Evolutionary conservation across 2,329 filamentous ascomycete species (phyloP), one percentile per base, ranked within the genome.

Genomic region (Verticillium longisporum): DNA sequence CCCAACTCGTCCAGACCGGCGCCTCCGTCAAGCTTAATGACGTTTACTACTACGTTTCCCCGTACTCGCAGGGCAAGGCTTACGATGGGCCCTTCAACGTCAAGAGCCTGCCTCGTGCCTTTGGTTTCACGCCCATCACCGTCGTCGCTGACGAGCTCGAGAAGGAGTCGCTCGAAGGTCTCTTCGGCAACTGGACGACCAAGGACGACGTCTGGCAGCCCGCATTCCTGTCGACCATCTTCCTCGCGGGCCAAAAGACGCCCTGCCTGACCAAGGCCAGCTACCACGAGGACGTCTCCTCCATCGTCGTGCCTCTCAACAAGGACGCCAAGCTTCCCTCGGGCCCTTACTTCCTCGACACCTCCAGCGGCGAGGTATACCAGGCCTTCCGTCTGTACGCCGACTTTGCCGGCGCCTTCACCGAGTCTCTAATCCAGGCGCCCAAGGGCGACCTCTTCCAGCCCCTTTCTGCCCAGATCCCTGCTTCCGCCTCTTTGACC

Each of bases 281-380:
- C 18, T 59, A 54, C 57, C 60, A 63, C 37, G 55, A 60, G 10
- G 61, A 61, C 10, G 61, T 58, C 10, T 61, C 63, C 11, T 64
- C 68, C 38, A 36, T 65, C 41, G 50, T 69, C 26, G 26, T 71
- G 18, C 59, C 67, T 2, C 56, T 71, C 15, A 59, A 61, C 45
- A 56, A 60, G 50, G 31, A 60, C 41, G 59, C 61, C 31, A 50
- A 50, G 45, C 64, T 74, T 21, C 69, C 73, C 4, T 71, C 71
- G 0, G 74, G 74, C 0, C 74, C 74, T 0, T 76, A 76, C 65
- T 76, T 77, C 63, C 61, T 76, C 10, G 68, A 75, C 31, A 63
- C 65, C 1, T 55, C 64, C 26, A 71, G 70, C 1, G 74, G 74
- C 0, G 61, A 66, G 1, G 61, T 74, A 38, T 69, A 74, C 60